Evolutionary conservation across 768 basidiomycete genomes (phyloP), one percentile per base, ranked within the genome.

Genomic region (Saitozyma podzolica): DNA sequence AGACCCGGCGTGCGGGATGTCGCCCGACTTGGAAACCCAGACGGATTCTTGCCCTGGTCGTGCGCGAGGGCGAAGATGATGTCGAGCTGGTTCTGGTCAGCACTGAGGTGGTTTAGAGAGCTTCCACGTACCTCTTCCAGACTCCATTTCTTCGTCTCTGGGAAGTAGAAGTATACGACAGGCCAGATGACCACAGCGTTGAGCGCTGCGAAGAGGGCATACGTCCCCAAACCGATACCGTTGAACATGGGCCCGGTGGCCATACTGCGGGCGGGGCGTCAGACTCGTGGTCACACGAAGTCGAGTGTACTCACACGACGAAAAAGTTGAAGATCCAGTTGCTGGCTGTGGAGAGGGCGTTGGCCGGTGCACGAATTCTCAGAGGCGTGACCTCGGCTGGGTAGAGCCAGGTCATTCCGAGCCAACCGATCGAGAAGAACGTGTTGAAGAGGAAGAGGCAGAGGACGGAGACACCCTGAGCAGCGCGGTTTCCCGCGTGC

Each of bases 341-440:
- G 13, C 79, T 75, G 9, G 80, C 84, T 0, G 86, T 87, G 45
- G 84, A 84, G 39, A 88, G 80, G 10, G 86, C 87, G 63, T 87
- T 87, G 11, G 86, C 87, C 0, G 86, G 85, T 7, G 85, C 86
- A 59, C 86, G 82, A 70, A 87, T 85, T 37, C 83, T 82, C 50
- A 88, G 76, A 10, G 85, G 85, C 20, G 86, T 85, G 20, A 88
- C 85, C 74, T 88, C 87, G 16, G 86, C 86, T 62, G 87, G 86
- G 83, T 87, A 87, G 62, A 88, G 80, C 72, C 87, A 88, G 0
- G 87, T 86, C 84, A 87, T 86, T 16, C 87, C 86, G 48, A 88
- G 75, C 87, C 87, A 89, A 0, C 87, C 87, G 57, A 87, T 78
- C 0, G 86, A 86, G 70, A 89, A 89, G 80, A 86, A 85, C 14